Evolutionary conservation across 202 grass and related monocot species (phyloP), one percentile per base, ranked within the genome.

Genomic region (Setaria italica): DNA sequence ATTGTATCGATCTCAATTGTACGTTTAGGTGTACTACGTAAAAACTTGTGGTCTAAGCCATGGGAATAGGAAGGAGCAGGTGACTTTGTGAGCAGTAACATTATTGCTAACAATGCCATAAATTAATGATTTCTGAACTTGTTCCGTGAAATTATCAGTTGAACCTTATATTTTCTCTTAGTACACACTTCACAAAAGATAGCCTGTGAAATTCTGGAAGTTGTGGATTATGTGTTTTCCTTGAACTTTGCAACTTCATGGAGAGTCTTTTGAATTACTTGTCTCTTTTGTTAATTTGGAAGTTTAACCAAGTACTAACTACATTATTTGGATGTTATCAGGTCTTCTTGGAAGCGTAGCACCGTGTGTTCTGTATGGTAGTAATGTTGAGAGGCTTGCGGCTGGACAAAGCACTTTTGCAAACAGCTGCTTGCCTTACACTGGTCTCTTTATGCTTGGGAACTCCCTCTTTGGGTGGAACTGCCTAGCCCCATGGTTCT

Each of bases 401-500:
- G 79, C 67, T 51, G 86, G 81, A 80, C 93, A 82, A 75, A 68
- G 72, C 50, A 91, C 93, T 47, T 98, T 98, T 85, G 90, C 88
- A 77, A 94, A 90, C 84, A 92, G 86, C 67, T 98, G 95, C 72
- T 89, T 93, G 77, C 87, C 92, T 62, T 98, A 98, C 80, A 91
- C 95, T 33, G 84, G 89, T 25, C 91, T 99, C 49, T 96, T 87
- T 78, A 73, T 94, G 82, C 84, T 90, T 62, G 97, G 93, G 54
- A 91, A 96, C 66, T 58, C 86, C 65, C 92, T 99, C 34, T 99
- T 94, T 85, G 93, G 97, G 51, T 99, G 93, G 92, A 99, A 96
- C 62, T 91, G 91, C 76, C 54, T 99, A 37, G 92, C 93, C 9
- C 97, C 97, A 76, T 99, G 92, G 91, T 88, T 92, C 59, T 85